Base-by-base conservation (phyloP, 495 filamentous ascomycete genomes). In the Umbilicaria muhlenbergii region DNA sequence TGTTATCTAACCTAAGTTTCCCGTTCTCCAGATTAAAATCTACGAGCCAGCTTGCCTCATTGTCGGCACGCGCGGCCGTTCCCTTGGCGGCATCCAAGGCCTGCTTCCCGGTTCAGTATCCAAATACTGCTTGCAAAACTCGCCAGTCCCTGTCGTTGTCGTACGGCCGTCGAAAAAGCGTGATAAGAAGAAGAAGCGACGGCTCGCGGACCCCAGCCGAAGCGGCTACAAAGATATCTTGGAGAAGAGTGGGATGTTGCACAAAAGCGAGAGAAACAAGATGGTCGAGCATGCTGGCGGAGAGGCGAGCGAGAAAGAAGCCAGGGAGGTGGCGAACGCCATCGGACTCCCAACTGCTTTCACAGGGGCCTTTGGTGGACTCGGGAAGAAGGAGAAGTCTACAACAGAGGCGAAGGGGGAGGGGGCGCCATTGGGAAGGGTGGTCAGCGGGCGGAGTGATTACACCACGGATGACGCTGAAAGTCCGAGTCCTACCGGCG, bases 1-100 rank as follows among this genome's bases (percentile, higher is more conserved):
- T n/a, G 11, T 32, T 10, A 39, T 21, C 24, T 33, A 33, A 38
- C 15, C 28, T 49, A 64, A 21, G 61, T 51, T 16, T 18, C 12
- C 12, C 17, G 34, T 43, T 39, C n/a, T 47, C 5, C 43, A 94
- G 88, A 93, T 98, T 54, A 78, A 82, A 49, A 81, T 95, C 39
- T 91, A 96, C 58, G 85, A 94, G 58, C 91, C 91, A 13, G 84
- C 83, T 5, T 85, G 95, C 63, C 75, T 98, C n/a, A 75, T 98
- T 24, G 91, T 98, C 17, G 91, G 91, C 32, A 96, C 91, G 2
- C 74, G 83, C 46, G 91, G 91, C 36, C 77, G 86, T 41, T 87
- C 78, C 39, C 68, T 95, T 5, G 83, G 83, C 34, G 87, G 91
- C 39, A 74, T 96, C 24, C 87, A 94, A 61, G 82, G 83, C 37